Evolutionary conservation across 2,329 filamentous ascomycete species (phyloP), one percentile per base, ranked within the genome.

Genomic region (Xylariaceae sp.): DNA sequence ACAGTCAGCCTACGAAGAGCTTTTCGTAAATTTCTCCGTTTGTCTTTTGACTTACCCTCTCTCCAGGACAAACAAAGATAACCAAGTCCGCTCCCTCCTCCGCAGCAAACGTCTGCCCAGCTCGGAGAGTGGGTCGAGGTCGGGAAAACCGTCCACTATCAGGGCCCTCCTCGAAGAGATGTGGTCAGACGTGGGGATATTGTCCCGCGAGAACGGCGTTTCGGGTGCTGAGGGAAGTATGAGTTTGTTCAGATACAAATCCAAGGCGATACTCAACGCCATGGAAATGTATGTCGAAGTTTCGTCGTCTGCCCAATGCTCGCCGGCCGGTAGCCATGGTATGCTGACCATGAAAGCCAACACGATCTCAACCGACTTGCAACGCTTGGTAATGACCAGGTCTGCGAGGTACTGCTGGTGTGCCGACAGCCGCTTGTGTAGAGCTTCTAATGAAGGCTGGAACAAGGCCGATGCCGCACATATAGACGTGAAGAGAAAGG

Each of bases 291-390:
- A 86, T 29, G 76, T 73, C 41, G 81, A 85, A 0, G 83, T 85
- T 51, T 85, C 82, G 44, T 87, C 83, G 47, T 86, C 82, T 8
- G 79, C 79, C 57, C 77, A 81, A 51, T 83, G 78, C 42, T 74
- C 65, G 2, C 79, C 78, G 2, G 79, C 78, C 19, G 76, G 76
- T 73, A 86, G 85, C 83, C 83, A 87, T 0, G 83, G 83, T 5
- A 87, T 74, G 44, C 85, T 85, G 21, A 85, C 73, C 76, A 87
- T 82, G 53, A 86, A 86, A 0, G 79, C 83, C 1, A 87, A 64
- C 0, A 87, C 78, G 40, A 87, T 85, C 55, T 87, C 83, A 5
- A 85, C 80, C 0, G 83, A 87, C 40, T 80, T 74, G 51, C 78
- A 73, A 2, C 81, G 74, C 31, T 74, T 70, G 0, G 70, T 62